A percentile compares a stretch with the other conserved stretches of the same genome.
These are phyloP conservation scores for Colletotrichum destructivum DNA, from an alignment of 2,329 filamentous ascomycete genomes.

Conservation along the genomic window DNA sequence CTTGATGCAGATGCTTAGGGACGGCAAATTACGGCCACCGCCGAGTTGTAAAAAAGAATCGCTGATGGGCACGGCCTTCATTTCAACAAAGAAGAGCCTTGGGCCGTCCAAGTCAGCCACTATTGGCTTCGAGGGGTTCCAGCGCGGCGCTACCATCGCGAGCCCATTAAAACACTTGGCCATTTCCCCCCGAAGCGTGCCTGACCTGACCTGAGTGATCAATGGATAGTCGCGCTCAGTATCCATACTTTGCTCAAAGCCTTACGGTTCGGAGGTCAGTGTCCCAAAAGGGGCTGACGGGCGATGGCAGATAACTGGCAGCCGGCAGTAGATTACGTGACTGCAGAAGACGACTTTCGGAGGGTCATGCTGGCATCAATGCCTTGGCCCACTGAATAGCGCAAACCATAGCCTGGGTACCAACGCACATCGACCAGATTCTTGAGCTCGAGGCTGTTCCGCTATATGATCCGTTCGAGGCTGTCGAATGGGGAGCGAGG, in stretches of 20 bases:
- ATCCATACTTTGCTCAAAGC: slow-evolving; percentile 17
- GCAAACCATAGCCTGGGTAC: slow-evolving; percentile 11
- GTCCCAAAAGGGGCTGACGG: slow-evolving; percentile 2
- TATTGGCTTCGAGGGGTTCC: slow-evolving; percentile 37
- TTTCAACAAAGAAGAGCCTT: slow-evolving; percentile 42
- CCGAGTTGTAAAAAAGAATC: slow-evolving; percentile 35
- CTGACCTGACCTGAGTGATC: slow-evolving; percentile 11
- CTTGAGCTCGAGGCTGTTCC: slow-evolving; percentile 10
- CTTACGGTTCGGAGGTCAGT: background rate
- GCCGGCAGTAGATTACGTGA: background rate
- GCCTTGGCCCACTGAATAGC: slow-evolving; percentile 33
- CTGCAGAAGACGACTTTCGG: slow-evolving; percentile 7
- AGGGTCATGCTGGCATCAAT: slow-evolving; percentile 21
- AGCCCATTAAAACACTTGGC: slow-evolving; percentile 25
- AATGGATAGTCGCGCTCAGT: slow-evolving; percentile 10
- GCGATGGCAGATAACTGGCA: slow-evolving; percentile 6
- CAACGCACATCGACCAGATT: background rate
- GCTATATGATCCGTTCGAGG: slow-evolving; percentile 16
- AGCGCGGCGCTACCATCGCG: slow-evolving; percentile 39
- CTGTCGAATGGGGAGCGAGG: slow-evolving; percentile 6
- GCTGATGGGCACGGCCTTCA: slow-evolving; percentile 33
- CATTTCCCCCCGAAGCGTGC: slow-evolving; percentile 31
- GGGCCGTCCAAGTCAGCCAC: slow-evolving; percentile 34
- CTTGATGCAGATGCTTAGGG: slow-evolving; percentile 33
- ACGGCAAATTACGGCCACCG: slow-evolving; percentile 40